Evolutionary conservation across 2,329 filamentous ascomycete genomes (phyloP).

Genomic region (Penicillium sp.): DNA sequence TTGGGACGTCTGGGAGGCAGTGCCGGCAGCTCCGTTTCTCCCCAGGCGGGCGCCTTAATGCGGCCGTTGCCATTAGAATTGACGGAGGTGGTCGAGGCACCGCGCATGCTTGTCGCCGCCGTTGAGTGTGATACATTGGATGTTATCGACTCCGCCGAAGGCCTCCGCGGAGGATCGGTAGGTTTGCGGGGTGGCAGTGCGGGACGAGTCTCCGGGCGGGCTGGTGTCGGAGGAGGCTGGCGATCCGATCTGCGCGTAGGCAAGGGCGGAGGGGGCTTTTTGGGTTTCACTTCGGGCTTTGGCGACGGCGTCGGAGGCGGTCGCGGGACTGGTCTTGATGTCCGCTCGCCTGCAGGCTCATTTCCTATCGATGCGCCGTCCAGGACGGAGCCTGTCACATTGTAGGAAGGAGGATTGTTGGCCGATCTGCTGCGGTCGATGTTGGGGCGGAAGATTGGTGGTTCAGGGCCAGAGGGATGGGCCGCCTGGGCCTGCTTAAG

Average conservation of each 20-base stretch:
- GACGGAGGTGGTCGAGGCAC: constrained; percentile 31
- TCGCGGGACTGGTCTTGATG: constrained; percentile 24
- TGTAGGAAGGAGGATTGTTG: constrained; percentile 34
- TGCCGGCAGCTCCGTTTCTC: constrained; percentile 51
- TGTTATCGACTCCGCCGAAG: constrained; percentile 50
- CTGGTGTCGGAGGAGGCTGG: constrained; percentile 27
- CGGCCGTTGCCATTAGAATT: constrained; percentile 30
- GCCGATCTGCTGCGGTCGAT: constrained; percentile 29
- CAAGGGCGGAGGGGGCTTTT: constrained; percentile 43
- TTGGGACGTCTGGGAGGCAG: constrained; percentile 48
- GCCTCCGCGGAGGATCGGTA: constrained; percentile 34
- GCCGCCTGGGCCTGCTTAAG: constrained; percentile 44
- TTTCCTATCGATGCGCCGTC: constrained; percentile 27
- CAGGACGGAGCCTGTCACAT: constrained; percentile 29
- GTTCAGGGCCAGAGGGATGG: constrained; percentile 29
- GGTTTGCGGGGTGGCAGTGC: constrained; percentile 48
- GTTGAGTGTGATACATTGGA: constrained; percentile 52
- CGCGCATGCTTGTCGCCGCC: constrained; percentile 34
- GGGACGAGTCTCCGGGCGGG: constrained; percentile 29
- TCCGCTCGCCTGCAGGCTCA: constrained; percentile 22
- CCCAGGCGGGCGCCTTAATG: constrained; percentile 55
- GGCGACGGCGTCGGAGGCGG: constrained; percentile 21
- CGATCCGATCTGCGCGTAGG: constrained; percentile 39
- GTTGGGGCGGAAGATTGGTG: constrained; percentile 24
- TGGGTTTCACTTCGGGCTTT: constrained; percentile 25